These are phyloP conservation scores for Drosera capensis DNA, from an alignment of 148 eudicot genomes.

Conservation along the genomic window DNA sequence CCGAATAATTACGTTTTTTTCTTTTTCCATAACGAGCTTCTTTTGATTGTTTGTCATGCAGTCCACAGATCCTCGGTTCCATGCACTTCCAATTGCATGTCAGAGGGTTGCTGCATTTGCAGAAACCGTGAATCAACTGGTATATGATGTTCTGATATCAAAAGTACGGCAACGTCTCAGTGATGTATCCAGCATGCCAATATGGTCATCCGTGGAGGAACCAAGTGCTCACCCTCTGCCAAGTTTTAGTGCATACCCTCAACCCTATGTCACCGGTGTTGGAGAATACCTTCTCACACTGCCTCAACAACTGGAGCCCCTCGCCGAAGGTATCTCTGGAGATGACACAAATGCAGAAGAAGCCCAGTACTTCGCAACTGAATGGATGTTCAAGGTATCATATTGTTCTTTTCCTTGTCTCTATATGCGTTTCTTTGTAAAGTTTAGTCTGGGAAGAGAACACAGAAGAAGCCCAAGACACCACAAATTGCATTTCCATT, in stretches of 20 bases:
- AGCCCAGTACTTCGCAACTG: slow-evolving; percentile 67
- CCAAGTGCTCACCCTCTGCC: slow-evolving; percentile 58
- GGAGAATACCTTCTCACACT: slow-evolving; percentile 97
- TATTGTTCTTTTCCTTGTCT: too few relatives aligned
- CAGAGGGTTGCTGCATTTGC: slow-evolving; percentile 82
- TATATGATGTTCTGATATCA: slow-evolving; percentile 82
- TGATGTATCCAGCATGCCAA: slow-evolving; percentile 61
- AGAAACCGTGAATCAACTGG: slow-evolving; percentile 84
- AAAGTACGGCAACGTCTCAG: slow-evolving; percentile 80
- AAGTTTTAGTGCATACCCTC: slow-evolving; percentile 89
- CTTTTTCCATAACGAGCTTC: too few relatives aligned
- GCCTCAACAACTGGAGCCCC: slow-evolving; percentile 94
- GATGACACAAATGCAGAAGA: slow-evolving; percentile 74
- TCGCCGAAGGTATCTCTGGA: slow-evolving; percentile 70
- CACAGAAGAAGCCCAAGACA: too few relatives aligned
- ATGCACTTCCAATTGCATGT: slow-evolving; percentile 83
- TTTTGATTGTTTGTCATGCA: too few relatives aligned
- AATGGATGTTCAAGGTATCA: slow-evolving; percentile 87
- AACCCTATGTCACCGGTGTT: slow-evolving; percentile 64
- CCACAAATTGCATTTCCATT: too few relatives aligned
- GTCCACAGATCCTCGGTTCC: slow-evolving; percentile 94
- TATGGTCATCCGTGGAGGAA: slow-evolving; percentile 84
- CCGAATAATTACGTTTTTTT: too few relatives aligned
- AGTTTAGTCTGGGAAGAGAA: too few relatives aligned
- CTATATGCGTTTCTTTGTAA: too few relatives aligned